Conservation (phyloP, 2,329 filamentous ascomycete species). For the Acephala macrosclerotiorum region DNA sequence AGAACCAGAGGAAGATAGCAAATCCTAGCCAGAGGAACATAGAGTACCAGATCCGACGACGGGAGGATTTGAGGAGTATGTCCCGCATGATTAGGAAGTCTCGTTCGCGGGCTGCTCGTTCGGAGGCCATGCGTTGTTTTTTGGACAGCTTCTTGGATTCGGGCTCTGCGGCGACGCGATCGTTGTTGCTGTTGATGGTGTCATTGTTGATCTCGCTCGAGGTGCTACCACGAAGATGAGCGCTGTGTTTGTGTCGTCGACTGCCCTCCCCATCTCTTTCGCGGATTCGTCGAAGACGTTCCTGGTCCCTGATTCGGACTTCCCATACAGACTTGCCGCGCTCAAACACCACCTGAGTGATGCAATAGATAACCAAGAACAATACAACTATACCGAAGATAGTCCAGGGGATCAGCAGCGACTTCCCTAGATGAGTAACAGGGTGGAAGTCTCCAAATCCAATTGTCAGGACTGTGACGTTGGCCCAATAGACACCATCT, state of each 20-base stretch:
- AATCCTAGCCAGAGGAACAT: conserved; percentile 33
- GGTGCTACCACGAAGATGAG: not conserved
- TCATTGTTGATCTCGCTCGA: not conserved
- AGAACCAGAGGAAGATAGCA: conserved; percentile 67
- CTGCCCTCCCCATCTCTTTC: conserved; percentile 52
- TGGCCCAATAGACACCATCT: conserved; percentile 79
- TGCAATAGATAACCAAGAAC: conserved; percentile 73
- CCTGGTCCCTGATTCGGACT: conserved; percentile 46
- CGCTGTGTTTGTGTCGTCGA: not conserved
- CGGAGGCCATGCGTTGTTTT: not conserved
- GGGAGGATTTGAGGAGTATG: conserved; percentile 59
- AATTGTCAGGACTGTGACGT: conserved; percentile 71
- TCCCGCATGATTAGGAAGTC: conserved; percentile 62
- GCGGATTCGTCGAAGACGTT: conserved; percentile 66
- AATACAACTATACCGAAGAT: conserved; percentile 82
- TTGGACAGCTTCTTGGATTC: not conserved
- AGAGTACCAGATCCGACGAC: conserved; percentile 9
- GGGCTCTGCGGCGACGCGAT: no score
- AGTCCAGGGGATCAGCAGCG: conserved; percentile 80
- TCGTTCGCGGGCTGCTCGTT: conserved; percentile 15
- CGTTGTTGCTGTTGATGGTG: not conserved
- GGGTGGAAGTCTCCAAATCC: conserved; percentile 63
- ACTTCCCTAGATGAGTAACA: conserved; percentile 62
- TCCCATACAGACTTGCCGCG: conserved; percentile 43
- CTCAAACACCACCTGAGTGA: conserved; percentile 65